These are phyloP conservation scores for Lachnellula cervina DNA, from an alignment of 2,329 filamentous ascomycete genomes.

Conservation along the genomic window DNA sequence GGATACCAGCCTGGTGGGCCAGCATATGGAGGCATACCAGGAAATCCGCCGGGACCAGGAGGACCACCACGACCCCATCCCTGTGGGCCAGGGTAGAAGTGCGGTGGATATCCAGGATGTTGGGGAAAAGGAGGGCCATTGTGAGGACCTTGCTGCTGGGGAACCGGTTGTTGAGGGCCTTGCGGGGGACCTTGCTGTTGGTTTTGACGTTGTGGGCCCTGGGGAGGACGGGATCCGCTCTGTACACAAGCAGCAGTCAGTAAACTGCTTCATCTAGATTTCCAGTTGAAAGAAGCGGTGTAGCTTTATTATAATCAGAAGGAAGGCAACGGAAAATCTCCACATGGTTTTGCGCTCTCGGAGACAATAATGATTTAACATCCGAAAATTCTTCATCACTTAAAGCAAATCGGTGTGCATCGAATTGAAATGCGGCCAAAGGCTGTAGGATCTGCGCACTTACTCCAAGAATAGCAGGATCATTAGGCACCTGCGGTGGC, in stretches of 20 bases:
- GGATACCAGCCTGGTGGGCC: slow-evolving; percentile 73
- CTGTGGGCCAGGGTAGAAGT: slow-evolving; percentile 39
- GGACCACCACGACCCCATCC: slow-evolving; percentile 52
- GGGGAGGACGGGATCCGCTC: slow-evolving; percentile 36
- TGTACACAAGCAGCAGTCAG: slow-evolving; percentile 34
- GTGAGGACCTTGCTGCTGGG: slow-evolving; percentile 11
- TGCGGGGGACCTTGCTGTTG: background rate
- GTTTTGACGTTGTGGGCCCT: slow-evolving; percentile 13
- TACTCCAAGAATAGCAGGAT: slow-evolving; percentile 95
- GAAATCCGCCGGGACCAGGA: slow-evolving; percentile 60
- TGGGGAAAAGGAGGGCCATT: slow-evolving; percentile 34
- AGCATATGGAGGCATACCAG: slow-evolving; percentile 68
- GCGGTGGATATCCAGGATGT: slow-evolving; percentile 37
- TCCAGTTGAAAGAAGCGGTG: slow-evolving; percentile 1
- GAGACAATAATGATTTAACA: slow-evolving; percentile 84
- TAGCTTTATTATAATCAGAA: slow-evolving; percentile 65
- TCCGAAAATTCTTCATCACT: slow-evolving; percentile 95
- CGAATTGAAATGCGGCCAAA: slow-evolving; percentile 9
- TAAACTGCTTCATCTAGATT: slow-evolving; percentile 6
- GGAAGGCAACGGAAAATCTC: slow-evolving; percentile 99
- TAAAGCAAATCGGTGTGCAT: slow-evolving; percentile 29
- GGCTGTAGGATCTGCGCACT: slow-evolving; percentile 44
- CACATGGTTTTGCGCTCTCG: slow-evolving; percentile 93
- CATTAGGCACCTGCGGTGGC: slow-evolving; percentile 77
- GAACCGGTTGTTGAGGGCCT: slow-evolving; percentile 11